Evolutionary conservation across 2,329 filamentous ascomycete species (phyloP).

Genomic region (Diplodia mutila): DNA sequence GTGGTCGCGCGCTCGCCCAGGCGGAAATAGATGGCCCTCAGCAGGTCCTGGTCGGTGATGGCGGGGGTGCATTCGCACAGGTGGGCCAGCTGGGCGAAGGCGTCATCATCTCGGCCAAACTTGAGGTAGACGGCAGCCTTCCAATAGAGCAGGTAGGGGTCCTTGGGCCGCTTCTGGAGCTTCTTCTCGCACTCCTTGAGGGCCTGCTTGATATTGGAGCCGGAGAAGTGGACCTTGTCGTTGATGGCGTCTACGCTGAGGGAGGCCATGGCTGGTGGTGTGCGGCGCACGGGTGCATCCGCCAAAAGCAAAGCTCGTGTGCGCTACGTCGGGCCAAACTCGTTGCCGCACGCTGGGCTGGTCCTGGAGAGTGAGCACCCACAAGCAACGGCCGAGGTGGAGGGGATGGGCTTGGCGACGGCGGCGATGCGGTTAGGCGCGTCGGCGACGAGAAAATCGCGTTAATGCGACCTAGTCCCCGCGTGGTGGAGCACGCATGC

Average conservation of each 20-base stretch:
- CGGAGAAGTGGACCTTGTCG: slow-evolving; percentile 22
- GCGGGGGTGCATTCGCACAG: slow-evolving; percentile 14
- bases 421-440: slow-evolving; percentile 12
- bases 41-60: slow-evolving; percentile 17
- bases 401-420: slow-evolving; percentile 12
- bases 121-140: slow-evolving; percentile 26
- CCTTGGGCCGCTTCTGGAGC: slow-evolving; percentile 41
- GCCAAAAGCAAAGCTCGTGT: background rate
- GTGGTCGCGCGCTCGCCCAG: slow-evolving; percentile 13
- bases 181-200: slow-evolving; percentile 38
- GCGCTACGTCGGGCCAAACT: background rate
- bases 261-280: slow-evolving; percentile 20
- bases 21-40: slow-evolving; percentile 20
- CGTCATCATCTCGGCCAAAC: slow-evolving; percentile 25
- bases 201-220: slow-evolving; percentile 30
- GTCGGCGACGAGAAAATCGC: slow-evolving; percentile 9
- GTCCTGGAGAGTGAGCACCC: background rate
- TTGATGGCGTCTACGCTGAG: slow-evolving; percentile 21
- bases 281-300: slow-evolving; percentile 15
- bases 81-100: slow-evolving; percentile 18
- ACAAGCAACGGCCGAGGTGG: background rate
- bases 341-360: slow-evolving; percentile 1
- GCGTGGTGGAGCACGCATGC: slow-evolving; percentile 17
- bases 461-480: slow-evolving; percentile 17
- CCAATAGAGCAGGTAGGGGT: slow-evolving; percentile 38